These are phyloP conservation scores for Corynascus novoguineensis DNA, from an alignment of 495 filamentous ascomycete species.

Conservation along the genomic window DNA sequence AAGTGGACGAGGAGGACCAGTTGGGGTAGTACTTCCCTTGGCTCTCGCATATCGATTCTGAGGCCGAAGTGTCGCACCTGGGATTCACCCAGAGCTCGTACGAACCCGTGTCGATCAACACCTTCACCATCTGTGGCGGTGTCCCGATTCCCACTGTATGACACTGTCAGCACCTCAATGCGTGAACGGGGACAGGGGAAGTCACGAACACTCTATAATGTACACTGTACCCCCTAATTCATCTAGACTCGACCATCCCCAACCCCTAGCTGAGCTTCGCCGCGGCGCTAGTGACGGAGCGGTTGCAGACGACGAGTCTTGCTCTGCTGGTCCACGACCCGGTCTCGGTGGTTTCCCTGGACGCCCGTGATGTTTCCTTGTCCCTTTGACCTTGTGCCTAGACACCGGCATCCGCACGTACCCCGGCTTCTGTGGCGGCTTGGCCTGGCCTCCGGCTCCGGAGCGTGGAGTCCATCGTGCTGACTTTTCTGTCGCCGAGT, in stretches of 20 bases:
- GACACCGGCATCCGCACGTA: constrained; percentile 28
- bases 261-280: background rate
- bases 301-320: background rate
- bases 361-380: background rate
- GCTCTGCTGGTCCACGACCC: background rate
- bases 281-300: background rate
- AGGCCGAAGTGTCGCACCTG: constrained; percentile 35
- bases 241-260: constrained; percentile 30
- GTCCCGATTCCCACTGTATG: constrained; percentile 39
- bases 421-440: constrained; percentile 9
- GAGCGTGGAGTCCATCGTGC: background rate
- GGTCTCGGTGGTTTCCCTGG: background rate
- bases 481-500: background rate
- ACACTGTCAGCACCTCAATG: background rate
- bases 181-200: background rate
- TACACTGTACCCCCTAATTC: constrained; percentile 38
- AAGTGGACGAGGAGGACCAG: constrained; percentile 32
- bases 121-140: constrained; percentile 36
- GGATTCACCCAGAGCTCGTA: constrained; percentile 45
- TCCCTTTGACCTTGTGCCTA: constrained; percentile 27
- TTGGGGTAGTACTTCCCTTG: constrained; percentile 39
- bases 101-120: constrained; percentile 45
- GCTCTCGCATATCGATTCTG: constrained; percentile 30
- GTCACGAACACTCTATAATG: constrained; percentile 33
- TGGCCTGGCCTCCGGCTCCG: background rate